These are phyloP conservation scores for Fusarium albidum DNA, from an alignment of 2,329 filamentous ascomycete species.

Conservation along the genomic window DNA sequence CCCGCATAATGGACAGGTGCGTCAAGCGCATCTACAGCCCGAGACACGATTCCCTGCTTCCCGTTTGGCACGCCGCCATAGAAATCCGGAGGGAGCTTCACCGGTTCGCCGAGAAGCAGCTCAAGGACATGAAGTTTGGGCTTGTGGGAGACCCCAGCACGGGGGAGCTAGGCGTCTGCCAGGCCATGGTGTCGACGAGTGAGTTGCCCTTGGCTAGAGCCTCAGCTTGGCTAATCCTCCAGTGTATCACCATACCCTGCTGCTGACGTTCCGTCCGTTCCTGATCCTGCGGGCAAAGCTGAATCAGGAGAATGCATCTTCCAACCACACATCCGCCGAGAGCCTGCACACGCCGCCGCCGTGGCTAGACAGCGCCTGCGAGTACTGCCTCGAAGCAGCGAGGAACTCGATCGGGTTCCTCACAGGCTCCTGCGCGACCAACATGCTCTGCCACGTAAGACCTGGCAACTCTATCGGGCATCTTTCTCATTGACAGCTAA, in stretches of 20 bases:
- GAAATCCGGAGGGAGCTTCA: slow-evolving; percentile 43
- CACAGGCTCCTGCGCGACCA: slow-evolving; percentile 49
- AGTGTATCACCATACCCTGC: slow-evolving; percentile 54
- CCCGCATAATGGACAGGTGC: slow-evolving; percentile 50
- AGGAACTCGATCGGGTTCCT: slow-evolving; percentile 51
- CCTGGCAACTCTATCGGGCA: no score
- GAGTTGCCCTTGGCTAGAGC: slow-evolving; percentile 21
- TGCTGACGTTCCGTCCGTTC: slow-evolving; percentile 54
- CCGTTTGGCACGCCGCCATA: slow-evolving; percentile 44
- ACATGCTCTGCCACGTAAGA: slow-evolving; percentile 49
- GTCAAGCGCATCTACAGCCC: slow-evolving; percentile 51
- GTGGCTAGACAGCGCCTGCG: slow-evolving; percentile 55
- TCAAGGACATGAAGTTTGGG: slow-evolving; percentile 43
- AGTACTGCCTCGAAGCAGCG: slow-evolving; percentile 51
- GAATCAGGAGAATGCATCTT: slow-evolving; percentile 42
- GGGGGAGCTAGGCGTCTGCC: slow-evolving; percentile 50
- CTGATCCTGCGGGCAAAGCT: slow-evolving; percentile 53
- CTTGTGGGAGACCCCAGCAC: slow-evolving; percentile 47
- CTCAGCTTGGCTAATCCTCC: not conserved
- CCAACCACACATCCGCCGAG: slow-evolving; percentile 2
- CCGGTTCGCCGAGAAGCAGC: slow-evolving; percentile 41
- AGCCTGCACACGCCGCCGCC: slow-evolving; percentile 33
- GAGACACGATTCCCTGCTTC: slow-evolving; percentile 47
- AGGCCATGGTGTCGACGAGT: slow-evolving; percentile 51
- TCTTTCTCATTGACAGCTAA: slow-evolving; percentile 5